Base-by-base conservation (phyloP, 2,329 filamentous ascomycete genomes). In the Anthostomella pinea region DNA sequence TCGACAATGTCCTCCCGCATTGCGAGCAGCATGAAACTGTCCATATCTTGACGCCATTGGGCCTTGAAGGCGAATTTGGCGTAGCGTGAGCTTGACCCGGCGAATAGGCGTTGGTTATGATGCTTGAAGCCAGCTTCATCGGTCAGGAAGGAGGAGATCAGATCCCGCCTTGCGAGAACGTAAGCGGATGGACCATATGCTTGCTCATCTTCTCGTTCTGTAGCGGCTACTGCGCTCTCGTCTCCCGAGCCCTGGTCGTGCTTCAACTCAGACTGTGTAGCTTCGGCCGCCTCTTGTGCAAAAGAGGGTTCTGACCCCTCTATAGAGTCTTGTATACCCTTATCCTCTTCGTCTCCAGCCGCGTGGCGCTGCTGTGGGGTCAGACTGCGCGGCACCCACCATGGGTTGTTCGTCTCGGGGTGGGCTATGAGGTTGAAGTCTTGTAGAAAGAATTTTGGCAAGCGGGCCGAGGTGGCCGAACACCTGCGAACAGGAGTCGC, bases 401-500 rank as follows among this genome's bases (percentile, higher is more conserved):
- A 85, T 0, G 72, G 64, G 2, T 63, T 49, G 0, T 59, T 53
- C 0, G 73, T 77, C 8, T 68, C 61, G 1, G 81, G 80, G 37
- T 84, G 72, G 1, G 63, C 53, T 9, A 79, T 63, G 2, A 79
- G 52, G 18, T 72, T 69, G 41, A 87, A 80, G 20, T 75, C 67
- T 36, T 84, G 75, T n/a, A 87, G 63, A 54, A 87, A 83, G 51
- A 73, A 79, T 10, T 58, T 60, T 2, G 85, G 85, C 6, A 87
- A 58, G 1, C 54, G 52, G 0, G 58, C 54, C 0, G 51, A 43
- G 2, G 79, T 79, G 20, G 73, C 54, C 15, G 59, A 52, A 51
- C 82, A 86, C 38, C 57, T 49, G 35, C 85, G 78, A 15, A 82
- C 38, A 0, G 79, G 77, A 0, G 75, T 74, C 19, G 75, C 75